Percentiles rank a stretch among this genome's conserved stretches.
Conservation (phyloP, 139 green algal genomes). For the Diplosphaera chodatii region DNA sequence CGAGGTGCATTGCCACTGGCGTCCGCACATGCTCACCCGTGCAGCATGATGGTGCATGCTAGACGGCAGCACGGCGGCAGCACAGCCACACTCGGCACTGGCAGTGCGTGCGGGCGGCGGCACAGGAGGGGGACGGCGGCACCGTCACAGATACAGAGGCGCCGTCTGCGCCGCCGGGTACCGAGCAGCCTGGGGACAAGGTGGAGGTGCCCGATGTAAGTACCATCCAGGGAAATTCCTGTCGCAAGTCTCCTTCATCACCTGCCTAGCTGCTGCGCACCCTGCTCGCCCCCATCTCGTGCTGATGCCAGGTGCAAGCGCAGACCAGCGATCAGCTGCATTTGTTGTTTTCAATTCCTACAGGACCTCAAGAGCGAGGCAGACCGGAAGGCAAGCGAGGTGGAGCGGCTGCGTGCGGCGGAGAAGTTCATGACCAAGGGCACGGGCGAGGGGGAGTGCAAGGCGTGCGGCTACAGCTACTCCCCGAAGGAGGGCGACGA, state of each 20-base stretch:
- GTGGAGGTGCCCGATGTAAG: background rate
- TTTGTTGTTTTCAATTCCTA: no score
- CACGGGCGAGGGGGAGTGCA: conserved; percentile 66
- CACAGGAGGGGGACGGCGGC: background rate
- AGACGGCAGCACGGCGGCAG: background rate
- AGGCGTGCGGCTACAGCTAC: conserved; percentile 79
- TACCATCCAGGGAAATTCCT: no score
- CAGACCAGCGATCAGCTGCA: no score
- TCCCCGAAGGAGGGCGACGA: conserved; percentile 69
- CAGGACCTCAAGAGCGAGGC: background rate
- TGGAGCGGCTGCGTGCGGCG: conserved; percentile 65
- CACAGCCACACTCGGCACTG: background rate
- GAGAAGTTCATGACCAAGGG: conserved; percentile 91
- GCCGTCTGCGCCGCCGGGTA: background rate
- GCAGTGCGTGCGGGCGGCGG: no score
- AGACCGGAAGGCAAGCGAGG: conserved; percentile 51
- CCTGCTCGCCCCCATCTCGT: no score
- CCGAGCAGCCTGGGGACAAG: background rate
- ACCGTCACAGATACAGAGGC: background rate
- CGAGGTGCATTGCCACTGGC: no score
- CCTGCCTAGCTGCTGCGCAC: no score
- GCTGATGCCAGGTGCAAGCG: no score
- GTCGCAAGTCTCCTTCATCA: no score
- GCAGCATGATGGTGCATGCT: no score
- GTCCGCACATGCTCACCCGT: no score